Evolutionary conservation across 1,284 basidiomycete genomes (phyloP).

Genomic region (Ganoderma boninense): DNA sequence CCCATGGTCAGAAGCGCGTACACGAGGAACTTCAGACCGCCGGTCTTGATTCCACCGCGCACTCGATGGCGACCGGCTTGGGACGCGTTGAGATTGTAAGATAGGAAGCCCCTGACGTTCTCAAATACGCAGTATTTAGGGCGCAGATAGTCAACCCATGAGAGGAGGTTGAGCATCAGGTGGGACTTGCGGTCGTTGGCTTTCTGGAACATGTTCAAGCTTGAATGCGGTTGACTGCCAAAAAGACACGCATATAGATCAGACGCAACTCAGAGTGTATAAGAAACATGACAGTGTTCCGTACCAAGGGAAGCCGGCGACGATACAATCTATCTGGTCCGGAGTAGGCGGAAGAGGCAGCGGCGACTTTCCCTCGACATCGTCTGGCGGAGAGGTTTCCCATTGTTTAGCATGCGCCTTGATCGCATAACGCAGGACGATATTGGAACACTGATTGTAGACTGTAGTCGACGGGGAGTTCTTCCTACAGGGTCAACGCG

Average conservation of each 20-base stretch:
- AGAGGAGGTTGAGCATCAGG: conserved; percentile 64
- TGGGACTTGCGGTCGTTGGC: conserved; percentile 51
- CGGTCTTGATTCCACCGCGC: conserved; percentile 68
- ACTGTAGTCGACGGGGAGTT: conserved; percentile 56
- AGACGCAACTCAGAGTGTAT: background rate
- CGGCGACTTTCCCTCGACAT: conserved; percentile 37
- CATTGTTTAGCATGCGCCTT: conserved; percentile 52
- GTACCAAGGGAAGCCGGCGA: conserved; percentile 80
- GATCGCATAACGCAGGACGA: conserved; percentile 61
- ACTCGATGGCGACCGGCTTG: conserved; percentile 58
- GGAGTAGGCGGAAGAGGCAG: conserved; percentile 55
- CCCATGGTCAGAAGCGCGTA: conserved; percentile 66
- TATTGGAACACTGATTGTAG: conserved; percentile 70
- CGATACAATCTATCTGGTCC: conserved; percentile 64
- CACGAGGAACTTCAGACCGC: conserved; percentile 72
- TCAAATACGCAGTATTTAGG: conserved; percentile 75
- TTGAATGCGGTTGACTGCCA: conserved; percentile 49
- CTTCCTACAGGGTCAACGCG: conserved; percentile 39
- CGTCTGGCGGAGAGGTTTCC: conserved; percentile 46
- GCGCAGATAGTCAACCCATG: conserved; percentile 67
- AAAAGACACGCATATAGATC: background rate
- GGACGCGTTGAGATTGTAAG: conserved; percentile 58
- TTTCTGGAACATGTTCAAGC: conserved; percentile 48
- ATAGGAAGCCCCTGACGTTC: conserved; percentile 76
- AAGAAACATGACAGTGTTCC: conserved; percentile 13